Base-by-base conservation (phyloP, 495 filamentous ascomycete genomes). In the Penicillium verhagenii region DNA sequence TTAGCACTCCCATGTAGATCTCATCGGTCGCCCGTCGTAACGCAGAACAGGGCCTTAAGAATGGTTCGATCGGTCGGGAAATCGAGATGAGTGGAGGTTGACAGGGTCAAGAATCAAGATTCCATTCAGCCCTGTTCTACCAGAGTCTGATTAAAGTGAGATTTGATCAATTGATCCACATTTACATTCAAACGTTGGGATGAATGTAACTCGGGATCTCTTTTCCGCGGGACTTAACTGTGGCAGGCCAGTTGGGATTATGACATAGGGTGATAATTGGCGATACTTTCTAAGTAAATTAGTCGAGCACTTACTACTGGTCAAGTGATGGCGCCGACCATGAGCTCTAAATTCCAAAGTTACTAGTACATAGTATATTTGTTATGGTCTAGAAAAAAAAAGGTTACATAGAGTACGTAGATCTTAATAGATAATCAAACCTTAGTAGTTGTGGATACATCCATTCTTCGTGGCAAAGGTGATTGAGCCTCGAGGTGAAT, bases 1-100 rank as follows among this genome's bases (percentile, higher is more conserved):
- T 28, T 28, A 44, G 39, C 24, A 44, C 44, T 14, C 8, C 21
- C 16, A 29, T 57, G 58, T 20, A 52, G 53, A 60, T 60, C 53
- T 16, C 24, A 21, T 21, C 50, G 28, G 58, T 57, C 53, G 53
- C 58, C 58, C 46, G 37, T 52, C 35, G 53, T 60, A 50, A 60
- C 53, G 18, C 10, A 25, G 40, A 53, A 42, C 47, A 39, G 42
- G 40, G n/a, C n/a, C n/a, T n/a, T 3, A 45, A 23, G 35, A 4
- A 33, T 8, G 10, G 29, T 49, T 23, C 37, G 28, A 24, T 11
- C 39, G 19, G 13, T 18, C 13, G 13, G n/a, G 11, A 25, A 13
- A 26, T 25, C 11, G 23, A 39, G 52, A 20, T 0, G 13, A 50
- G 31, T 37, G 13, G 46, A 47, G 53, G 49, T 53, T 37, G 43